Evolutionary conservation across 352 stramenopile genomes (phyloP).

Genomic region (Salisapilia sapeloensis): DNA sequence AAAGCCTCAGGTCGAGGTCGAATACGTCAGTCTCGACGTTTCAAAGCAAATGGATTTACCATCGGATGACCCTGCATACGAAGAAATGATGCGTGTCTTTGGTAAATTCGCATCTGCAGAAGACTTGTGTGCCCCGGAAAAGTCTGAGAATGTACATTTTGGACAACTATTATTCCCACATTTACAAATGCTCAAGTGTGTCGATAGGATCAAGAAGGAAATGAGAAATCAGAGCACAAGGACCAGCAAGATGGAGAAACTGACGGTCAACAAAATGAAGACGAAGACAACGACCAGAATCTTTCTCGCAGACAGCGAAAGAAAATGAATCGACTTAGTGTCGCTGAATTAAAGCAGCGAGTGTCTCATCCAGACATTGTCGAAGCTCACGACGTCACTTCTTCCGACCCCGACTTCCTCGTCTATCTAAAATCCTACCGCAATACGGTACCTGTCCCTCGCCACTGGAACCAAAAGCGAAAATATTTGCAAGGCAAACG

Average conservation of each 20-base stretch:
- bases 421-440: conserved; percentile 92
- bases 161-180: neutral
- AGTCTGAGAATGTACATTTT: neutral
- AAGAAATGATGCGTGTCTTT: conserved; percentile 83
- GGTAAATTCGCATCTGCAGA: conserved; percentile 70
- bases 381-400: conserved; percentile 94
- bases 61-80: conserved; percentile 45
- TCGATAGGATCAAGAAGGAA: conserved; percentile 8
- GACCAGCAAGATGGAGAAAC: conserved; percentile 5
- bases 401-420: conserved; percentile 89
- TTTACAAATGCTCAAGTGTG: neutral
- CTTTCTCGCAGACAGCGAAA: conserved; percentile 90
- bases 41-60: conserved; percentile 41
- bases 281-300: conserved; percentile 16
- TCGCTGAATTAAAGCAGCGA: conserved; percentile 95
- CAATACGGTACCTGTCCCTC: conserved; percentile 93
- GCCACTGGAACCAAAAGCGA: conserved; percentile 95
- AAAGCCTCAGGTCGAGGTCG: conserved; percentile 36
- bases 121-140: conserved; percentile 41
- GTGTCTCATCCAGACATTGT: conserved; percentile 88
- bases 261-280: conserved; percentile 8
- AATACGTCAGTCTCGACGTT: conserved; percentile 70
- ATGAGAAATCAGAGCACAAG: conserved; percentile 10
- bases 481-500: conserved; percentile 97
- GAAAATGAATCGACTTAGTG: conserved; percentile 83